Percentiles rank a stretch among this genome's conserved stretches.
These are phyloP conservation scores for Chrysoporthe deuterocubensis DNA, from an alignment of 2,329 filamentous ascomycete genomes.

Conservation along the genomic window DNA sequence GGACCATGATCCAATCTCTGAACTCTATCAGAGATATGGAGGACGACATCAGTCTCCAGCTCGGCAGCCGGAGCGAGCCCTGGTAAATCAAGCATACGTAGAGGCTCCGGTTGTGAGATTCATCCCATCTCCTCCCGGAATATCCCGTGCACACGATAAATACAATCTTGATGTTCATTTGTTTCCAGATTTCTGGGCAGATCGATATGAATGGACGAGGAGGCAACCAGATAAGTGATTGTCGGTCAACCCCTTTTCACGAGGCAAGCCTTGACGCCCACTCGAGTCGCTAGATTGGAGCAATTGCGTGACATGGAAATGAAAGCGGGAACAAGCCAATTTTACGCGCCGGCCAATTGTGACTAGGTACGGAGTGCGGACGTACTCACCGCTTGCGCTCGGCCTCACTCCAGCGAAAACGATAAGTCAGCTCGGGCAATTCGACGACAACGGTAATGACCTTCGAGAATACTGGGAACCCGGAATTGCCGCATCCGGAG, in stretches of 20 bases:
- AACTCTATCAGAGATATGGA: not conserved
- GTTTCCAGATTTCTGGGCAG: not conserved
- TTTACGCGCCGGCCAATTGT: slow-evolving; percentile 26
- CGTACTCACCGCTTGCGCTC: slow-evolving; percentile 12
- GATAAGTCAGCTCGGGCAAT: not conserved
- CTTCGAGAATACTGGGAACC: not conserved
- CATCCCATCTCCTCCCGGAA: slow-evolving; percentile 8
- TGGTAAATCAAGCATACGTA: not conserved
- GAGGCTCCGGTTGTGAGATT: slow-evolving; percentile 9
- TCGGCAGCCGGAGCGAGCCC: slow-evolving; percentile 11
- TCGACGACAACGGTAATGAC: slow-evolving; percentile 1
- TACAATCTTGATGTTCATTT: not conserved
- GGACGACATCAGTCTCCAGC: slow-evolving; percentile 9
- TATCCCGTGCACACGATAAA: not conserved
- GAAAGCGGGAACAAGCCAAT: slow-evolving; percentile 28
- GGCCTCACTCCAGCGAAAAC: slow-evolving; percentile 1
- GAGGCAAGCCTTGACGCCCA: slow-evolving; percentile 18
- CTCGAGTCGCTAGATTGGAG: slow-evolving; percentile 14
- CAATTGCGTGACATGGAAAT: slow-evolving; percentile 27
- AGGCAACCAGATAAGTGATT: not conserved
- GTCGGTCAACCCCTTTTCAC: not conserved
- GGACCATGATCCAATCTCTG: not conserved
- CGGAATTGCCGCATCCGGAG: not conserved
- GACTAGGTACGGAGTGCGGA: not conserved
- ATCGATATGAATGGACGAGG: not conserved